phyloP scores from a whole-genome alignment of 2,329 filamentous ascomycete species.

The Penicillium sp. region DNA sequence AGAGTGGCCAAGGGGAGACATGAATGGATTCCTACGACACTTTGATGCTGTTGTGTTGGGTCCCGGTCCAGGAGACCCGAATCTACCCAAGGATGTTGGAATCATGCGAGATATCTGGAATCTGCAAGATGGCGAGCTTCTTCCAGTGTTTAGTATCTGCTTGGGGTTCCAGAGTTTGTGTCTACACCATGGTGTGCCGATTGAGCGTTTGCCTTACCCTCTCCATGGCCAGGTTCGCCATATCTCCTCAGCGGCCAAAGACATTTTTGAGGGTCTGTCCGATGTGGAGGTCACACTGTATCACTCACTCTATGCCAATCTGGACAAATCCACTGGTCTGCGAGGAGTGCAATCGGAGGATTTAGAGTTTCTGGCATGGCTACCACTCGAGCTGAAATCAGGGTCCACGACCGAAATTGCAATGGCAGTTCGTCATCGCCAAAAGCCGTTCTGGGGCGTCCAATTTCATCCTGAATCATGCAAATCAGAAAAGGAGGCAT shows the following conservation, averaged over 20 bases:
- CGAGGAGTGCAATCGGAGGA: conserved; percentile 18
- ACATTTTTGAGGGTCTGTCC: conserved; percentile 61
- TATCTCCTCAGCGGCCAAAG: conserved; percentile 54
- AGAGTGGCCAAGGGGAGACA: conserved; percentile 36
- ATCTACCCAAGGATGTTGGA: conserved; percentile 68
- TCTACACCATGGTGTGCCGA: conserved; percentile 58
- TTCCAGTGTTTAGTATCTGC: conserved; percentile 84
- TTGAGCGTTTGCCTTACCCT: conserved; percentile 63
- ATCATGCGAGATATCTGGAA: conserved; percentile 73
- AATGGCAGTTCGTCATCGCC: conserved; percentile 68
- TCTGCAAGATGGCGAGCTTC: conserved; percentile 50
- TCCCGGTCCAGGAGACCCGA: conserved; percentile 80
- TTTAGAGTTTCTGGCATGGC: conserved; percentile 57
- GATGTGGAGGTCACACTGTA: conserved; percentile 69
- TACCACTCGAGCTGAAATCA: conserved; percentile 38
- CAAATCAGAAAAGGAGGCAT: conserved; percentile 59
- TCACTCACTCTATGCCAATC: conserved; percentile 54
- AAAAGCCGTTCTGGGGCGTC: conserved; percentile 73
- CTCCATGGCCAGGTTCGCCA: conserved; percentile 74
- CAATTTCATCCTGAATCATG: conserved; percentile 93
- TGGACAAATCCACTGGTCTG: conserved; percentile 25
- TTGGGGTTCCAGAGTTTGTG: conserved; percentile 82
- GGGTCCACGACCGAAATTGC: conserved; percentile 46
- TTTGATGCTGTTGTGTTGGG: conserved; percentile 87
- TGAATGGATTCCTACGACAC: conserved; percentile 45